A percentile compares a stretch with the other conserved stretches of the same genome.
These are phyloP conservation scores for Yueomyces sp. DNA, from an alignment of 1,139 yeast species.

Conservation along the genomic window DNA sequence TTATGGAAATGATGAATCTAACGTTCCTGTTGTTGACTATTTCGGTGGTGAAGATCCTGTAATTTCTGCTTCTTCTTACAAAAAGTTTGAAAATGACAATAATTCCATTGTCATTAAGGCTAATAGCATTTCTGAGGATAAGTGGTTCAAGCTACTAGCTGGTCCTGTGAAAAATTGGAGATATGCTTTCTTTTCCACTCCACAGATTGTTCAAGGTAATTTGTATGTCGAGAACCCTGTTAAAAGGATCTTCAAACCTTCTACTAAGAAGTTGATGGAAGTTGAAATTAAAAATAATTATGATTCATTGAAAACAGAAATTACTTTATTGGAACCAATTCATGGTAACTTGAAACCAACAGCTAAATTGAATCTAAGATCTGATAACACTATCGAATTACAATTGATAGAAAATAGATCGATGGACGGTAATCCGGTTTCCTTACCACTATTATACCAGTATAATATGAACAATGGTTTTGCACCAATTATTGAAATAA, in stretches of 20 bases:
- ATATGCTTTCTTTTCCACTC: slow-evolving; percentile 73
- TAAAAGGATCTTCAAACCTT: slow-evolving; percentile 69
- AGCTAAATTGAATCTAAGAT: slow-evolving; percentile 45
- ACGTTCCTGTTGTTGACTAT: slow-evolving; percentile 80
- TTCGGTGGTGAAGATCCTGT: slow-evolving; percentile 58
- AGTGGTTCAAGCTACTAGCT: slow-evolving; percentile 75
- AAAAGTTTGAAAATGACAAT: slow-evolving; percentile 26
- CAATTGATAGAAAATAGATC: slow-evolving; percentile 82
- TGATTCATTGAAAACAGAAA: slow-evolving; percentile 41
- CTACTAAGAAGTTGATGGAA: slow-evolving; percentile 27
- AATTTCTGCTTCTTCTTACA: slow-evolving; percentile 18
- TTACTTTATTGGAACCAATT: slow-evolving; percentile 56
- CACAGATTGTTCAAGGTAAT: slow-evolving; percentile 73
- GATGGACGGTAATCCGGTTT: slow-evolving; percentile 59
- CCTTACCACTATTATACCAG: slow-evolving; percentile 64
- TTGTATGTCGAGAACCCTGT: slow-evolving; percentile 71
- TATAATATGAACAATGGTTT: slow-evolving; percentile 81
- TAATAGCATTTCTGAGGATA: slow-evolving; percentile 15
- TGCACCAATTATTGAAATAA: slow-evolving; percentile 85
- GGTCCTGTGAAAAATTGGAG: slow-evolving; percentile 79
- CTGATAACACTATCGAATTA: slow-evolving; percentile 41
- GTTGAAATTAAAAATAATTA: slow-evolving; percentile 50
- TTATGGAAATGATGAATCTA: slow-evolving; percentile 55
- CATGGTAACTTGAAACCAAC: slow-evolving; percentile 64
- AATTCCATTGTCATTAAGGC: background rate